Conservation (phyloP, 257 asterid genomes). For the Nicotiana benthamiana region DNA sequence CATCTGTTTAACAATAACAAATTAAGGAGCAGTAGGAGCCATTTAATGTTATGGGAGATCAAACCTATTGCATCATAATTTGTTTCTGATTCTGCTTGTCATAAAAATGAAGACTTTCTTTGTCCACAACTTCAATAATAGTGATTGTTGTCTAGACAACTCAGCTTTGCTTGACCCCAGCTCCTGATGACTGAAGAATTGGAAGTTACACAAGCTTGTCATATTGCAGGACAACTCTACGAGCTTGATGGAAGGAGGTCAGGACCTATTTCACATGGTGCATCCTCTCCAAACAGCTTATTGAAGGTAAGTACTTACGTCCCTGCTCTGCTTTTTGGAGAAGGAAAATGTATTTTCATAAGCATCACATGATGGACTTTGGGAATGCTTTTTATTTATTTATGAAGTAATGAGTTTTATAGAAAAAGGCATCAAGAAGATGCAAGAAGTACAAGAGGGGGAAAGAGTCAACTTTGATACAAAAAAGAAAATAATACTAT, state of each 20-base stretch:
- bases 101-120: background rate
- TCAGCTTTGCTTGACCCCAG: background rate
- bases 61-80: background rate
- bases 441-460: too few relatives aligned
- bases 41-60: background rate
- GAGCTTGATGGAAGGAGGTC: constrained; percentile 95
- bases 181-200: background rate
- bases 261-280: constrained; percentile 74
- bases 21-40: background rate
- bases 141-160: background rate
- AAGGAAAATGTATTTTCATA: background rate
- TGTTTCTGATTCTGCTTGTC: background rate
- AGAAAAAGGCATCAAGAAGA: too few relatives aligned
- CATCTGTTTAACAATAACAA: background rate
- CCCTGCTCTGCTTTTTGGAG: background rate
- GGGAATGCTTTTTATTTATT: too few relatives aligned
- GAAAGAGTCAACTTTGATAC: too few relatives aligned
- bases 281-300: constrained; percentile 57
- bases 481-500: too few relatives aligned
- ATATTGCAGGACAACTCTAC: constrained; percentile 54
- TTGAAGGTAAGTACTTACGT: constrained; percentile 34
- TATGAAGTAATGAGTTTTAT: too few relatives aligned
- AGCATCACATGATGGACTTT: background rate
- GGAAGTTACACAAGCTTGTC: background rate
- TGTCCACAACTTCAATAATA: background rate